Evolutionary conservation across 768 basidiomycete species (phyloP), one percentile per base, ranked within the genome.

Genomic region (Russula sp.): DNA sequence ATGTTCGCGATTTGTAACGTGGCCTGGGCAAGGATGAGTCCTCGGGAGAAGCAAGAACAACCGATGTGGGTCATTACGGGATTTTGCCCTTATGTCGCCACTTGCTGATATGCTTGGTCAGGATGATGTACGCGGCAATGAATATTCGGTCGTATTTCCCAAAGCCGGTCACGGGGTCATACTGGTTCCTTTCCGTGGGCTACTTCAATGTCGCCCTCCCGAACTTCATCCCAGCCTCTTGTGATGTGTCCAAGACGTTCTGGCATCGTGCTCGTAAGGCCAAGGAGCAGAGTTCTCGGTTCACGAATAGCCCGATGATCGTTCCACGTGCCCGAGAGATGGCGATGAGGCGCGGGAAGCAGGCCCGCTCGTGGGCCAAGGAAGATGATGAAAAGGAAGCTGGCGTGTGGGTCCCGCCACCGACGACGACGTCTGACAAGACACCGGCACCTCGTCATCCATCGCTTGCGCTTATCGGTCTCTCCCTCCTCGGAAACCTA

Each of bases 191-290:
- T 38, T 83, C 86, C n/a, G 83, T 90, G 59, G 84, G 86, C 5
- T 90, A 88, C 74, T 89, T 87, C 78, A 92, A 91, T 72, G 78
- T 94, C 66, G 75, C 91, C 58, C 82, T 94, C 8, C 90, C 91
- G 0, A 76, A 79, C 20, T 89, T 92, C 74, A 68, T 88, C 29
- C 85, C 87, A n/a, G 58, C 67, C 14, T 74, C 75, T 29, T 67
- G 68, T 9, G 64, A 66, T 4, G 56, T 59, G 32, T 65, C 78
- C 32, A 68, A 74, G 34, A 79, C 77, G 0, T 88, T 93, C 72
- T 93, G 90, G 90, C 83, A 83, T 63, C 82, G 90, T 57, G 87
- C 89, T 14, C 81, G 79, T 18, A 72, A 74, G 39, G 87, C 87
- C 14, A 89, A 88, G 69, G 72, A 71, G 14, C 90, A 93, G 71